Evolutionary conservation across 441 rosid genomes (phyloP).

Genomic region (Gossypium aridum): DNA sequence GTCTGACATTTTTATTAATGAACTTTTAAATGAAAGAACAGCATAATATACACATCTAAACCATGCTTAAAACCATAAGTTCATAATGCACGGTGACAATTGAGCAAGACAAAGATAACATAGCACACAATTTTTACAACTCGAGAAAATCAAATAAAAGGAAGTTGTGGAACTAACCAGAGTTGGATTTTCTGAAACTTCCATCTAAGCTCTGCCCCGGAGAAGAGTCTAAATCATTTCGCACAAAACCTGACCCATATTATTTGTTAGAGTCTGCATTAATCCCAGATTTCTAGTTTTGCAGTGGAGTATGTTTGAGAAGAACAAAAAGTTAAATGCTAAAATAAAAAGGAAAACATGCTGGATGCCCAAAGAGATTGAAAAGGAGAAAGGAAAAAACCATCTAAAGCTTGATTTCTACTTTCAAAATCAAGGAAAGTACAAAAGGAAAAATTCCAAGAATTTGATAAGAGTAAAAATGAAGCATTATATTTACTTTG

Average conservation of each 20-base stretch:
- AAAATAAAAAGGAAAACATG: constrained; percentile 1
- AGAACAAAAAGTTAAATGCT: neutral
- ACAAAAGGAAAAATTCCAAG: neutral
- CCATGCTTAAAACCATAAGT: neutral
- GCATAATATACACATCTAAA: neutral
- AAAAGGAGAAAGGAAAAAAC: neutral
- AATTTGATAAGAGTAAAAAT: neutral
- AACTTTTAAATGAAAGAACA: neutral
- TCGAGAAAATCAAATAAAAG: neutral
- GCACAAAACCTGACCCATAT: constrained; percentile 31
- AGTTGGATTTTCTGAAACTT: constrained; percentile 50
- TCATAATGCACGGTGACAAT: neutral
- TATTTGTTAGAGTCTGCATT: neutral
- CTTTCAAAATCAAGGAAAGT: neutral
- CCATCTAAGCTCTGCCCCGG: constrained; percentile 44
- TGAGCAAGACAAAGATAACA: neutral
- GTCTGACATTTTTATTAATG: neutral
- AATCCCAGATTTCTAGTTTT: constrained; percentile 3
- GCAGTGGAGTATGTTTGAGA: neutral
- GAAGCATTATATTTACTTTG: neutral
- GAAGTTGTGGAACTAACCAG: constrained; percentile 36
- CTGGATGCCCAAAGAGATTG: neutral
- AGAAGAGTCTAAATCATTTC: constrained; percentile 33
- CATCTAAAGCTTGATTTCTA: constrained; percentile 1
- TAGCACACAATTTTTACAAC: neutral